These are phyloP conservation scores for Ailanthus altissimus DNA, from an alignment of 345 rosid genomes.

Conservation along the genomic window DNA sequence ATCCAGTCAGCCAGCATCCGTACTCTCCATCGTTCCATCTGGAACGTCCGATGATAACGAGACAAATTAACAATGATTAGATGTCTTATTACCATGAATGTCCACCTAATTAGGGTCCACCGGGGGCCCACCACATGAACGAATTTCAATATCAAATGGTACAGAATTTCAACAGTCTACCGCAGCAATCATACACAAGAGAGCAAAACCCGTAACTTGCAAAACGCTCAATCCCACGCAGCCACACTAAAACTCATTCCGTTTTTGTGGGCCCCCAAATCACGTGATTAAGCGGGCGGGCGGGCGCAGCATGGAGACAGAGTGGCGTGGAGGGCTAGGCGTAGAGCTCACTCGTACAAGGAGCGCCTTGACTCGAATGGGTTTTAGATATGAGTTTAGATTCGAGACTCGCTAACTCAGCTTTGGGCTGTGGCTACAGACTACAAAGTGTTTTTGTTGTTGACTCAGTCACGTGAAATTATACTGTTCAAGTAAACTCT, in stretches of 20 bases:
- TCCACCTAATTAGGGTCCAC: conserved; percentile 11
- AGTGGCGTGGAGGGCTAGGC: neutral
- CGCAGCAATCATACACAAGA: neutral
- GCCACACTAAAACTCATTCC: no score
- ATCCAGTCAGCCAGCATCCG: neutral
- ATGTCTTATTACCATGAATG: conserved; percentile 8
- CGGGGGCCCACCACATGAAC: conserved; percentile 14
- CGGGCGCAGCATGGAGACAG: neutral
- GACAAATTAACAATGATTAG: conserved; percentile 14
- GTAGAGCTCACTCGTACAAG: neutral
- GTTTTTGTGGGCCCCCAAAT: neutral
- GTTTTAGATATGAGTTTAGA: no score
- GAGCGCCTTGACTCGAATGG: no score
- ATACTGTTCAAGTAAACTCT: no score
- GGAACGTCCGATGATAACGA: conserved; percentile 8
- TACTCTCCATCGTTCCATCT: neutral
- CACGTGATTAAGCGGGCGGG: neutral
- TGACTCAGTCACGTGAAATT: conserved; percentile 9
- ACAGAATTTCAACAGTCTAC: neutral
- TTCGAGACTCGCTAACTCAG: no score
- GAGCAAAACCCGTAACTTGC: neutral
- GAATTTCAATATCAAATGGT: neutral
- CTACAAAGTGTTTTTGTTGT: no score
- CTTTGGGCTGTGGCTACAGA: no score
- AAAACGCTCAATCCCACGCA: conserved; percentile 3